phyloP scores from a whole-genome alignment of 2,329 filamentous ascomycete genomes.

The Hypoxylon sp. region DNA sequence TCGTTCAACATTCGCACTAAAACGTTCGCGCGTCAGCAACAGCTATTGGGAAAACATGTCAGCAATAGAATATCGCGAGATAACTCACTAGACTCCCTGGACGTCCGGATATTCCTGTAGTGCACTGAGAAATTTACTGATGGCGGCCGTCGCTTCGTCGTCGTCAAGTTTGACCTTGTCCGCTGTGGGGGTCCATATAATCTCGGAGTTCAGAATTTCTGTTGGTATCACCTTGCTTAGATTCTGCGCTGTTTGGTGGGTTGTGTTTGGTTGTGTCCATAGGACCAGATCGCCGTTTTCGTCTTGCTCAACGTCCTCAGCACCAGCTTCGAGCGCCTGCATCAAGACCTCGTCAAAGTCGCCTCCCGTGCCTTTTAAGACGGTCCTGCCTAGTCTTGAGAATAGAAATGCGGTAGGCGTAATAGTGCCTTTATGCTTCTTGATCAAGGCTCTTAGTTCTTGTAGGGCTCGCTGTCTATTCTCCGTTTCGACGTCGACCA shows the following conservation, averaged over 20 bases:
- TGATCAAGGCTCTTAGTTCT: constrained; percentile 80
- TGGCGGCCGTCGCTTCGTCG: constrained; percentile 66
- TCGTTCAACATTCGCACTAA: constrained; percentile 72
- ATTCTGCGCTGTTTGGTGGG: constrained; percentile 73
- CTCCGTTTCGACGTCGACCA: constrained; percentile 90
- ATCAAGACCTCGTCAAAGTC: constrained; percentile 80
- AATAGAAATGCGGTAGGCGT: constrained; percentile 89
- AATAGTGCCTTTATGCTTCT: constrained; percentile 77
- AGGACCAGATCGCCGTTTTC: constrained; percentile 79
- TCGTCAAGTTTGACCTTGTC: constrained; percentile 78
- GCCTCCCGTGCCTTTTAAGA: constrained; percentile 69
- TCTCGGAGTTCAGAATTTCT: constrained; percentile 80
- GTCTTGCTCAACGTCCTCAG: constrained; percentile 78
- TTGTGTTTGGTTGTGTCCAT: constrained; percentile 77
- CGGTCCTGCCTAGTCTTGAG: constrained; percentile 80
- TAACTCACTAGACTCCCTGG: constrained; percentile 76
- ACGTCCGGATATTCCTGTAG: constrained; percentile 80
- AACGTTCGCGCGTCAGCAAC: constrained; percentile 10
- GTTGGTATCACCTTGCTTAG: constrained; percentile 75
- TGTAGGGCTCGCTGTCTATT: constrained; percentile 80
- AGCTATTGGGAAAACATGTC: background rate
- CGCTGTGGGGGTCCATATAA: constrained; percentile 87
- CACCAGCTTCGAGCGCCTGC: constrained; percentile 86
- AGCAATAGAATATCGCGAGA: background rate
- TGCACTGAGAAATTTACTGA: constrained; percentile 72